A percentile compares a stretch with the other conserved stretches of the same genome.
These are phyloP conservation scores for Sclerotiophoma versabilis DNA, from an alignment of 2,329 filamentous ascomycete genomes.

Conservation along the genomic window DNA sequence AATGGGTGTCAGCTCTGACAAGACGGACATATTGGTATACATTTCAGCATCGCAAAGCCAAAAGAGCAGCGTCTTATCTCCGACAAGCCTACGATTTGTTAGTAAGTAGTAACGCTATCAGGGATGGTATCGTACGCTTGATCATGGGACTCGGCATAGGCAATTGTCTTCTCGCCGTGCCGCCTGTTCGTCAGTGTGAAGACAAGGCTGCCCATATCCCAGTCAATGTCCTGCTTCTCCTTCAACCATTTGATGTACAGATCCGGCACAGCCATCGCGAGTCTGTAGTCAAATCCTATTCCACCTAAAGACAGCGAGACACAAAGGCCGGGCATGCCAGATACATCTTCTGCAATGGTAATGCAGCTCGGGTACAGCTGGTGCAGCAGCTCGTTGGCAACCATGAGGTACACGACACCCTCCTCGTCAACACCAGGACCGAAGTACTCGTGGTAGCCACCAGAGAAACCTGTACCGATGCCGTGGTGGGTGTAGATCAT, in stretches of 20 bases:
- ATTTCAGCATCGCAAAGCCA: slow-evolving; percentile 97
- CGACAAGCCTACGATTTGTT: slow-evolving; percentile 72
- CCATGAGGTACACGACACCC: slow-evolving; percentile 91
- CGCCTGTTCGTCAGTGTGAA: slow-evolving; percentile 91
- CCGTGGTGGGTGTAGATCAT: slow-evolving; percentile 98
- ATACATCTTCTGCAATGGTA: slow-evolving; percentile 96
- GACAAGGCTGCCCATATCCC: slow-evolving; percentile 86
- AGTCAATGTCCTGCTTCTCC: slow-evolving; percentile 87
- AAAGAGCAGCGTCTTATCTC: slow-evolving; percentile 97
- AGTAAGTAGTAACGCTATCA: not conserved
- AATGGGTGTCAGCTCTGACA: slow-evolving; percentile 82
- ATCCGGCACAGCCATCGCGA: slow-evolving; percentile 97
- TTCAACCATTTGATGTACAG: slow-evolving; percentile 99
- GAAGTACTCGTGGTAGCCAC: slow-evolving; percentile 98
- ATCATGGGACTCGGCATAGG: slow-evolving; percentile 96
- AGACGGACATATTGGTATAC: slow-evolving; percentile 95
- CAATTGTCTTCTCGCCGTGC: slow-evolving; percentile 97
- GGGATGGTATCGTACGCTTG: slow-evolving; percentile 75
- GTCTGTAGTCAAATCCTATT: slow-evolving; percentile 94
- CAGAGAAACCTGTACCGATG: slow-evolving; percentile 96
- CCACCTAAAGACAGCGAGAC: slow-evolving; percentile 84
- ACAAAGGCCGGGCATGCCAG: slow-evolving; percentile 97
- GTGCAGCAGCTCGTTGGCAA: slow-evolving; percentile 96
- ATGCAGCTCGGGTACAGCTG: slow-evolving; percentile 85
- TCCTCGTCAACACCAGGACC: slow-evolving; percentile 89